A percentile compares a stretch with the other conserved stretches of the same genome.
phyloP scores from a whole-genome alignment of 306 rosid species.

The Coriaria nepalensis region DNA sequence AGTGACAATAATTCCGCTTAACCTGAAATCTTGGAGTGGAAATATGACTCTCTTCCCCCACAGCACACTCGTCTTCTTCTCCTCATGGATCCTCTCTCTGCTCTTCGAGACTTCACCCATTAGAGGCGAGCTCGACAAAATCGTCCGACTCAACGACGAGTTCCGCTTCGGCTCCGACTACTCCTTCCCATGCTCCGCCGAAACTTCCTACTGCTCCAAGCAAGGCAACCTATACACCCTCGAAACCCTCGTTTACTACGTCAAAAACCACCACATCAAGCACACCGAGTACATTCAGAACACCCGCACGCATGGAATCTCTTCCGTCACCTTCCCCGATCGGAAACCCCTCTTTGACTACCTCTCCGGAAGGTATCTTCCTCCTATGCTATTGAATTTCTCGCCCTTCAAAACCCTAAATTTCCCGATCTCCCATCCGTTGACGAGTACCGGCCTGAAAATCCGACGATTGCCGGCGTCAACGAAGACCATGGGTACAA shows the following conservation, averaged over 20 bases:
- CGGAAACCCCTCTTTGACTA: conserved; percentile 79
- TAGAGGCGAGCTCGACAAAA: conserved; percentile 74
- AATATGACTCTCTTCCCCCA: not conserved
- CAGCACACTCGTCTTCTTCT: not conserved
- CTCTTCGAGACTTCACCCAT: conserved; percentile 84
- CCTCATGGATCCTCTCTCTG: conserved; percentile 79
- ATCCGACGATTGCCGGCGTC: conserved; percentile 3
- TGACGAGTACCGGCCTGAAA: conserved; percentile 17
- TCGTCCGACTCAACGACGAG: conserved; percentile 45
- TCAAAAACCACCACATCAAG: conserved; percentile 59
- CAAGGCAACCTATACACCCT: conserved; percentile 89
- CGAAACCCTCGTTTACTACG: conserved; percentile 80
- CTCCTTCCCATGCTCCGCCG: conserved; percentile 52
- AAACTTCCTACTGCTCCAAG: conserved; percentile 80
- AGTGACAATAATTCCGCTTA: no score
- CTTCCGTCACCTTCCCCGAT: conserved; percentile 77
- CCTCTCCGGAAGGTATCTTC: conserved; percentile 69
- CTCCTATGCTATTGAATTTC: conserved; percentile 71
- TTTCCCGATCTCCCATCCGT: conserved; percentile 27
- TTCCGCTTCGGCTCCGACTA: conserved; percentile 75
- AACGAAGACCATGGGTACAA: conserved; percentile 6
- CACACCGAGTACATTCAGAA: conserved; percentile 81
- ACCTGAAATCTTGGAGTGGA: no score
- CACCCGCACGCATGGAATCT: conserved; percentile 61
- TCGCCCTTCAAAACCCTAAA: conserved; percentile 36